phyloP scores from a whole-genome alignment of 768 basidiomycete species.

The Termitomyces sp. region DNA sequence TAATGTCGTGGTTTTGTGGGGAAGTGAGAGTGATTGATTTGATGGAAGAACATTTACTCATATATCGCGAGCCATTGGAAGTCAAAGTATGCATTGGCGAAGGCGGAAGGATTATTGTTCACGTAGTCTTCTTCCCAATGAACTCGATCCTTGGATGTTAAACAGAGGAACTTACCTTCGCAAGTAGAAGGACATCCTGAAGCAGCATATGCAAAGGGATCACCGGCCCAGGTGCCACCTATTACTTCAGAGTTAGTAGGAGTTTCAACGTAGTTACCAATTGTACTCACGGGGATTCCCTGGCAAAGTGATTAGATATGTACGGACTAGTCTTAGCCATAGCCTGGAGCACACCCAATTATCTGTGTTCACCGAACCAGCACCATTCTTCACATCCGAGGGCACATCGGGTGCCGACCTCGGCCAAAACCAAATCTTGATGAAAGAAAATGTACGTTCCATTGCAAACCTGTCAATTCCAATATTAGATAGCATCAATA shows the following conservation, averaged over 20 bases:
- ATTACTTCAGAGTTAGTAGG: background rate
- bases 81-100: constrained; percentile 67
- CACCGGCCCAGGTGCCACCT: constrained; percentile 60
- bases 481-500: too few relatives aligned
- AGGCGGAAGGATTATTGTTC: constrained; percentile 60
- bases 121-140: constrained; percentile 44
- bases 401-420: constrained; percentile 38
- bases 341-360: constrained; percentile 38
- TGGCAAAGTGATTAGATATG: constrained; percentile 13
- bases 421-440: constrained; percentile 74
- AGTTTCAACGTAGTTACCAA: background rate
- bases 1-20: background rate
- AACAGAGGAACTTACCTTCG: constrained; percentile 30
- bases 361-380: constrained; percentile 36
- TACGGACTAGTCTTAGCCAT: background rate
- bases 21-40: background rate
- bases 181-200: constrained; percentile 53
- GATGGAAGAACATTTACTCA: background rate
- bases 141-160: background rate
- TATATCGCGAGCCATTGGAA: constrained; percentile 51
- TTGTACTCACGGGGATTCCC: constrained; percentile 51
- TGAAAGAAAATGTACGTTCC: constrained; percentile 48
- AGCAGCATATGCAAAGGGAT: constrained; percentile 25
- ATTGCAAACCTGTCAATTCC: constrained; percentile 46
- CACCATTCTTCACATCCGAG: constrained; percentile 37